Evolutionary conservation across 305 asterid species (phyloP), one percentile per base, ranked within the genome.

Genomic region (Fraxinus albicans): DNA sequence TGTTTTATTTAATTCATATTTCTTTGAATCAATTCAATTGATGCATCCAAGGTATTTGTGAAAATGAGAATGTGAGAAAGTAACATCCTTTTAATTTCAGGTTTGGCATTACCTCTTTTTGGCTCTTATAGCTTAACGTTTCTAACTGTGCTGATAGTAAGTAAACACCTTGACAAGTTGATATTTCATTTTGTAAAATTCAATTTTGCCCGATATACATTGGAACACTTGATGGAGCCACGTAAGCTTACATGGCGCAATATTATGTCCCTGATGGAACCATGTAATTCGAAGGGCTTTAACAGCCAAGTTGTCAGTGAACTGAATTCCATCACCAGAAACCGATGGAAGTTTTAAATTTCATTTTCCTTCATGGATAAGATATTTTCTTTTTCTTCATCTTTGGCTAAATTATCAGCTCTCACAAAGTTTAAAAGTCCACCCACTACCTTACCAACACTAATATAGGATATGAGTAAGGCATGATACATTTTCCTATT

Each of bases 361-460:
- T 69, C 27, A 40, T 55, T 81, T 55, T 80, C 79, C 82, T 79
- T 79, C 80, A 81, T 53, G 34, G 88, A 74, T 69, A 89, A 86
- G 76, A 91, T 88, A 83, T 79, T 79, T 82, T 80, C 60, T 33
- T 91, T 88, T 83, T 90, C 92, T 80, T 88, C 89, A 69, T 89
- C 89, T 82, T 84, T 85, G 38, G 84, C 89, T 63, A 86, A 84
- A 55, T 83, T 81, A 78, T 92, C 91, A 36, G 81, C 85, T 79
- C 85, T 87, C 93, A 92, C 85, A 44, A 69, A 67, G 69, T 81
- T 79, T 21, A 89, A 58, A 70, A 91, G 79, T 60, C 82, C 65
- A 76, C 74, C 77, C 31, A 86, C 90, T 35, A 84, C 91, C 53
- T 88, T 86, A 78, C 89, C 91, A 77, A 70, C 75, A 21, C 21